A percentile compares a stretch with the other conserved stretches of the same genome.
These are phyloP conservation scores for Trichosporon inkin DNA, from an alignment of 1,284 basidiomycete genomes.

Conservation along the genomic window DNA sequence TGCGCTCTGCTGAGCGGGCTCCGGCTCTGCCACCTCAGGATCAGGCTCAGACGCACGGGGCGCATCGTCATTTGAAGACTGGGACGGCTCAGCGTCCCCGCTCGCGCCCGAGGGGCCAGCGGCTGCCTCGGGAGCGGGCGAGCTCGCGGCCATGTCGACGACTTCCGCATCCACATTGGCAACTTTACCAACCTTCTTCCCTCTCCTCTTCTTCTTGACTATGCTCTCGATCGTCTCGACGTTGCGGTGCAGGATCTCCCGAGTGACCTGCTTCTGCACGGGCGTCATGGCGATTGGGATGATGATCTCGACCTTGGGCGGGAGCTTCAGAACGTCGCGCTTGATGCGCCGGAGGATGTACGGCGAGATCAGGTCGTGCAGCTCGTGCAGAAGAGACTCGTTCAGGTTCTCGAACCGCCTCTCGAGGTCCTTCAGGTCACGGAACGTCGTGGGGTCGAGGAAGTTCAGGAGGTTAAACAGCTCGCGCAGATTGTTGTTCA, in stretches of 20 bases:
- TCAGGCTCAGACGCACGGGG: neutral
- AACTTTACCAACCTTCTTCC: conserved; percentile 7
- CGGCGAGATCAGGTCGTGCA: conserved; percentile 73
- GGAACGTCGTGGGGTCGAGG: conserved; percentile 66
- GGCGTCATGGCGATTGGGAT: conserved; percentile 85
- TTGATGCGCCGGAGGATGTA: conserved; percentile 93
- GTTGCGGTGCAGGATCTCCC: conserved; percentile 60
- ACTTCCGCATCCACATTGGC: neutral
- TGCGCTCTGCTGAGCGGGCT: neutral
- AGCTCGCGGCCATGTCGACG: neutral
- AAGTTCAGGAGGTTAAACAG: conserved; percentile 94
- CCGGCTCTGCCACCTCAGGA: neutral
- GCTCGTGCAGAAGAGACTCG: conserved; percentile 69
- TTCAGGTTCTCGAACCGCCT: conserved; percentile 66
- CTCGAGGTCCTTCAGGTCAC: conserved; percentile 65
- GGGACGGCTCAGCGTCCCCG: neutral
- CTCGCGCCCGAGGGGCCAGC: neutral
- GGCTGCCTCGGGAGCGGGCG: neutral
- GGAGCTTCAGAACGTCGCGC: conserved; percentile 83
- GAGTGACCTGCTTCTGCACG: conserved; percentile 84
- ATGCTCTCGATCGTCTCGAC: conserved; percentile 34
- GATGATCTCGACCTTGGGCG: conserved; percentile 75
- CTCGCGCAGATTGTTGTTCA: conserved; percentile 95
- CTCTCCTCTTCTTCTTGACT: conserved; percentile 27
- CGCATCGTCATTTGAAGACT: neutral